Evolutionary conservation across 371 early-diverging fungal genomes (phyloP), one percentile per base, ranked within the genome.

Genomic region (Quaeritorhiza haematococci): DNA sequence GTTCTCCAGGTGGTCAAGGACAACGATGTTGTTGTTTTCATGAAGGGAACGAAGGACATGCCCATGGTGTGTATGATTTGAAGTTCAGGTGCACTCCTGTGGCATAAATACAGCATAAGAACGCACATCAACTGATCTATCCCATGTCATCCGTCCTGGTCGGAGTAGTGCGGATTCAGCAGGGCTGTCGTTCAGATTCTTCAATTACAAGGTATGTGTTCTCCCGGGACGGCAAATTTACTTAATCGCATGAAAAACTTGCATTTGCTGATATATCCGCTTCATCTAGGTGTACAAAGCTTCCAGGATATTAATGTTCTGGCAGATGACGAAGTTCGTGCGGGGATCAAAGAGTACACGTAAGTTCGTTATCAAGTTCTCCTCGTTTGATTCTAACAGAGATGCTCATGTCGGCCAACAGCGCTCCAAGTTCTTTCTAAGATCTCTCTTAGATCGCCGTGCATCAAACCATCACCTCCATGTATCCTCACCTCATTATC

Each of bases 11-110:
- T 81, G 42, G 73, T 90, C 59, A 83, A 83, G 41, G 73, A 73
- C 1, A 84, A 84, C 59, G 83, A 83, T 48, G 75, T 93, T 32
- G 80, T 88, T 13, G 79, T 96, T 47, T 96, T 93, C 67, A 94
- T 96, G 94, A 96, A 96, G 80, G 96, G 96, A 67, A 91, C 92
- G 45, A 91, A 91, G 49, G 85, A 88, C 54, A 78, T 79, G 33
- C 96, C 96, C 43, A 79, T 84, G 86, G 85, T 84, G 75, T 60
- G 49, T 60, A 6, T 10, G 13, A 38, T 13, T 38, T n/a, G n/a
- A n/a, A n/a, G 38, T 38, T 38, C n/a, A 13, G 38, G 38, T 38
- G 6, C 15, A n/a, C 28, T 33, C 42, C 47, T 29, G 28, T n/a
- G n/a, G n/a, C n/a, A 55, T 48, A 3, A 23, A 24, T 10, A 49